Evolutionary conservation across 345 rosid genomes (phyloP).

Genomic region (Eucalyptus cloeziana): DNA sequence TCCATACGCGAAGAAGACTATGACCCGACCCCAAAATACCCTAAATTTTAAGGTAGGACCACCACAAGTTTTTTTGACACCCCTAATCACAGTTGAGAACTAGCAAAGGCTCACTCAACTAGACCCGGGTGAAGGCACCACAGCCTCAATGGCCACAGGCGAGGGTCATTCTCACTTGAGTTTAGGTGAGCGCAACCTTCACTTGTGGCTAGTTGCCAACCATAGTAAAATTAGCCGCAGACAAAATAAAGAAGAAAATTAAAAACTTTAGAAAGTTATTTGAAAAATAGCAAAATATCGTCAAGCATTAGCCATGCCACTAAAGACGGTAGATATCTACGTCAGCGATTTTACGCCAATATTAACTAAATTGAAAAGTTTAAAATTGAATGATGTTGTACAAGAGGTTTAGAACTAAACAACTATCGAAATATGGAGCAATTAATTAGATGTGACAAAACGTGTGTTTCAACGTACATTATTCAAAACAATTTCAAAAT

Average conservation of each 20-base stretch:
- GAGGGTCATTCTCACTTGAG: not conserved
- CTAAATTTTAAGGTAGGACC: too few species aligned
- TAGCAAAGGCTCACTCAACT: not conserved
- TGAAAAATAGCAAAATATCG: accelerated
- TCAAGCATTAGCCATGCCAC: not conserved
- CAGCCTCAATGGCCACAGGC: accelerated
- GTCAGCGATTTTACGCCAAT: accelerated
- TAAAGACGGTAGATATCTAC: accelerated
- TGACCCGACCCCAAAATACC: too few species aligned
- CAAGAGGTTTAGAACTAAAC: too few species aligned
- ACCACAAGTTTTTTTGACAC: too few species aligned
- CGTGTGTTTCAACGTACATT: not conserved
- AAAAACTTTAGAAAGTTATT: not conserved
- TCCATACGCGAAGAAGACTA: accelerated
- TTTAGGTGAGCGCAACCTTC: not conserved
- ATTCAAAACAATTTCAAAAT: not conserved
- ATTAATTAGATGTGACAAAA: not conserved
- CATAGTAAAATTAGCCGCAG: accelerated
- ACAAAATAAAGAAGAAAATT: accelerated
- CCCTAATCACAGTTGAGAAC: not conserved
- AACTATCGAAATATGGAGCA: not conserved
- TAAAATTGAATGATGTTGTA: too few species aligned
- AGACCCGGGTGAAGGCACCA: accelerated
- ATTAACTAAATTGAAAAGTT: not conserved
- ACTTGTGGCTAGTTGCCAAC: accelerated